Evolutionary conservation across 2,329 filamentous ascomycete species (phyloP), one percentile per base, ranked within the genome.

Genomic region (Fusarium devonianum): DNA sequence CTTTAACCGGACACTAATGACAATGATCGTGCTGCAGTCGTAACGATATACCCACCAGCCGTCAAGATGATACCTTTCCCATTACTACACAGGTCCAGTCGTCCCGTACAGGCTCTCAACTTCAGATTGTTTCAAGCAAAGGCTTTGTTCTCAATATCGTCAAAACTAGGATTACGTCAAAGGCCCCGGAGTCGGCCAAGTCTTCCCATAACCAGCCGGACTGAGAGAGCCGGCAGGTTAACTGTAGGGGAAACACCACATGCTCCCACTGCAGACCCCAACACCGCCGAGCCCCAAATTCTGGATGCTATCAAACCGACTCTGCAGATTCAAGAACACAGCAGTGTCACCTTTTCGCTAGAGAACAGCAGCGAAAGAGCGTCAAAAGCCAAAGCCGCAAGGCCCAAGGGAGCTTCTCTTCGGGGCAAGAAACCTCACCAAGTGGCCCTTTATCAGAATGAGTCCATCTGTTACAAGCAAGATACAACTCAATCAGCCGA

Each of bases 401-500:
- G 54, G 12, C 35, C 26, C 11, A 53, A 44, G 12, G 25, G 38
- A 7, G 19, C 48, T 5, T 7, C 54, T 12, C 46, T 49, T 16
- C 50, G 51, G 12, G 58, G 61, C 7, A 45, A 62, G 40, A 63
- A 64, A 34, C 39, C 49, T 2, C 30, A 62, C 26, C 57, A 65
- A 12, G 57, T 62, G 25, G 22, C 39, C 0, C 21, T 66, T 8
- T 56, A 55, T 14, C 48, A 58, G 18, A 54, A 57, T 7, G 62
- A 64, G 14, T 63, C 63, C 5, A 60, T 66, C 6, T 57, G 47
- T 25, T 65, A 55, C 42, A 54, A 48, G 17, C 29, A 47, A 7
- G 51, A 35, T 21, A 21, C 34, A n/a, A 23, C 25, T 18, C 39
- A 48, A 14, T 58, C 58, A 13, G 47, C 49, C 5, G 49, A 57